Conservation (phyloP, 1,284 basidiomycete genomes). For the Hemileia vastatrix region DNA sequence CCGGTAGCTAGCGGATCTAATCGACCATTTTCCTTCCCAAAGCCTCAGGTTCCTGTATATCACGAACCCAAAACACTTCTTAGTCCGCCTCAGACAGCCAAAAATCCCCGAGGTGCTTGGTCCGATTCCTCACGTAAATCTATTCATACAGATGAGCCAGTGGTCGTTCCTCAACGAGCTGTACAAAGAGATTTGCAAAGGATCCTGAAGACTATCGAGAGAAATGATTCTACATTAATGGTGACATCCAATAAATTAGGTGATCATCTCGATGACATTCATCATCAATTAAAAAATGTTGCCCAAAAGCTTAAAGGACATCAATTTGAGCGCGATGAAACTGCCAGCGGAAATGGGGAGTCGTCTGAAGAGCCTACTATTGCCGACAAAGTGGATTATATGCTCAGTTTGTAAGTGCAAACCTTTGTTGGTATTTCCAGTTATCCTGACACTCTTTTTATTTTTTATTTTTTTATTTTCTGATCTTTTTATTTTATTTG, state of each 20-base stretch:
- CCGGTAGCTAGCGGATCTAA: background rate
- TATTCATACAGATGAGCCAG: constrained; percentile 15
- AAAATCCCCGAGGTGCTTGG: constrained; percentile 14
- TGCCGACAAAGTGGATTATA: constrained; percentile 28
- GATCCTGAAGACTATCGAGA: constrained; percentile 22
- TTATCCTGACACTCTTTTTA: background rate
- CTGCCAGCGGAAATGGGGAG: constrained; percentile 5
- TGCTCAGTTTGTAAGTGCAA: constrained; percentile 24
- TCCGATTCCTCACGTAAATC: constrained; percentile 20
- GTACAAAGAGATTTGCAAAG: constrained; percentile 22
- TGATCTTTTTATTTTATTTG: too few species aligned
- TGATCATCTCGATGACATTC: constrained; percentile 24
- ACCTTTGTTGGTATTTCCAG: background rate
- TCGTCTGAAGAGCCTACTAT: constrained; percentile 23
- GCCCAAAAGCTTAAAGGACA: constrained; percentile 22
- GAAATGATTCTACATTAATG: constrained; percentile 20
- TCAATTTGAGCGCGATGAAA: constrained; percentile 7
- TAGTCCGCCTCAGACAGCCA: background rate
- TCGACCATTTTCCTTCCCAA: background rate
- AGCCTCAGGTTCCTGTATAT: background rate
- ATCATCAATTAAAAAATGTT: constrained; percentile 24
- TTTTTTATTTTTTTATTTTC: background rate
- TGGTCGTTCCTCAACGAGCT: constrained; percentile 7
- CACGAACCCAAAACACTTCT: background rate
- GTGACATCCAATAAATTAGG: constrained; percentile 21